Conservation (phyloP, 345 rosid genomes). For the Lepidium sativum region DNA sequence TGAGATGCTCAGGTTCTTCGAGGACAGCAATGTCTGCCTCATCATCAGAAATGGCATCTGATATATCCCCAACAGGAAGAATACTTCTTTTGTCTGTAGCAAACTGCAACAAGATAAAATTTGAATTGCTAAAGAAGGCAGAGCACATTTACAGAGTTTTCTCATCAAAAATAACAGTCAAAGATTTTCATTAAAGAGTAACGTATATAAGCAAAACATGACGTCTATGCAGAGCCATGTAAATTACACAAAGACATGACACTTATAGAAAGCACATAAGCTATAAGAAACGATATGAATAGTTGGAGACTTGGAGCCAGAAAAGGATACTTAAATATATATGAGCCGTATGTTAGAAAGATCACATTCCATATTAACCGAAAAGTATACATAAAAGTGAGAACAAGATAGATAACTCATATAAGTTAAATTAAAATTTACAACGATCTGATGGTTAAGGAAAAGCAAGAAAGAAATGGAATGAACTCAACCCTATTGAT, state of each 20-base stretch:
- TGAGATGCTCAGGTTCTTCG: slow-evolving; percentile 98
- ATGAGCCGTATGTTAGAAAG: neutral
- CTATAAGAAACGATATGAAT: neutral
- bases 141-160: neutral
- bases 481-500: neutral
- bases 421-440: neutral
- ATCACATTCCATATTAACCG: neutral
- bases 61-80: slow-evolving; percentile 81
- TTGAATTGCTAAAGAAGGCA: neutral
- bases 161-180: neutral
- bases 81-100: slow-evolving; percentile 82
- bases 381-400: neutral
- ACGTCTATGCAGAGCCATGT: neutral
- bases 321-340: neutral
- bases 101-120: slow-evolving; percentile 44
- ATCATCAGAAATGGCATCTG: slow-evolving; percentile 61
- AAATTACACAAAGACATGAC: neutral
- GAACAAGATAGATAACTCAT: neutral
- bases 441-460: neutral
- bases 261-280: neutral
- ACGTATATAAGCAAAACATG: neutral
- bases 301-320: neutral
- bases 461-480: neutral
- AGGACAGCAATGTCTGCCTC: slow-evolving; percentile 88
- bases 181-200: neutral